Percentiles rank a stretch among this genome's conserved stretches.
phyloP scores from a whole-genome alignment of 345 rosid genomes.

The Eucalyptus cloeziana region DNA sequence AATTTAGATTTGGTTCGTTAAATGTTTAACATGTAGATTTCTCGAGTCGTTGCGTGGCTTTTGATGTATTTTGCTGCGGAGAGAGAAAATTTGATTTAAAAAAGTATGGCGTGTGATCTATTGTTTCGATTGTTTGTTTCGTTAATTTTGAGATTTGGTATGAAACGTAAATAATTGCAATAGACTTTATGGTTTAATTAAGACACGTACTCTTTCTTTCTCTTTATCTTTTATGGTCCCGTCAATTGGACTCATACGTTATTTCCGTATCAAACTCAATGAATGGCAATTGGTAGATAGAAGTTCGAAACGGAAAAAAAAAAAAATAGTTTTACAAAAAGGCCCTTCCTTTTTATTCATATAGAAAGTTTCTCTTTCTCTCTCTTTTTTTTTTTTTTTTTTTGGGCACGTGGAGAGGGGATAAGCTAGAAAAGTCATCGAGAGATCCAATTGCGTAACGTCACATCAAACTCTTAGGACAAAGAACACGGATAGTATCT shows the following conservation, averaged over 20 bases:
- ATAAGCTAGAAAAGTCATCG: background rate
- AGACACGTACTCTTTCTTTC: background rate
- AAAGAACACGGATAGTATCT: background rate
- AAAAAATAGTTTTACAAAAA: background rate
- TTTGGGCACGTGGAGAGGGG: background rate
- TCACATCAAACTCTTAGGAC: background rate
- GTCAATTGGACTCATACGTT: background rate
- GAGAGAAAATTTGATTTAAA: accelerated
- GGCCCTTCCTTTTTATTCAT: background rate
- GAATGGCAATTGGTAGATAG: background rate
- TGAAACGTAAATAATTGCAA: background rate
- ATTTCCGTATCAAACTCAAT: background rate
- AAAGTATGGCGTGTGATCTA: accelerated
- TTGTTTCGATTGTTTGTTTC: accelerated
- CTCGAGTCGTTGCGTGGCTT: accelerated
- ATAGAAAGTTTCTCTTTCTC: background rate
- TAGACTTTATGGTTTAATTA: background rate
- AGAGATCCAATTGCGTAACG: background rate
- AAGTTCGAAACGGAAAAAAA: background rate
- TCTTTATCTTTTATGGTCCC: background rate
- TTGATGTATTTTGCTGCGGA: accelerated
- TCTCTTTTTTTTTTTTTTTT: accelerated
- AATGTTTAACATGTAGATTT: background rate
- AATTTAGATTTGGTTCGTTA: background rate
- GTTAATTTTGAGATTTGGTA: background rate